Conservation (phyloP, 2,329 filamentous ascomycete species). For the Pyricularia grisea region DNA sequence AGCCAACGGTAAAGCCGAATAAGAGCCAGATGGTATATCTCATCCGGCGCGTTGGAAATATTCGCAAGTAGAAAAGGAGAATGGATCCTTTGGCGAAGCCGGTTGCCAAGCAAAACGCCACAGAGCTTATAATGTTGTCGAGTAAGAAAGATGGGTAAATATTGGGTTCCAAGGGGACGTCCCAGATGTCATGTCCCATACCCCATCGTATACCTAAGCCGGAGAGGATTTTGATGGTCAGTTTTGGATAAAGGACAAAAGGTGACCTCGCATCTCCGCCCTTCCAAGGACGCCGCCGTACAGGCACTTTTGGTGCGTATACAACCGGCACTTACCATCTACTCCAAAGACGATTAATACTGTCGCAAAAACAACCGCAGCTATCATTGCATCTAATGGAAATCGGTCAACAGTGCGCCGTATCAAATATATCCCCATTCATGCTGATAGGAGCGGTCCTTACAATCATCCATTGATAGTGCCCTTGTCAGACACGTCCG, state of each 20-base stretch:
- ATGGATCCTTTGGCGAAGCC: conserved; percentile 24
- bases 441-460: too few relatives aligned
- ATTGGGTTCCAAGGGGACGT: conserved; percentile 19
- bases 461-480: background rate
- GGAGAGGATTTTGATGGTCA: background rate
- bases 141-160: background rate
- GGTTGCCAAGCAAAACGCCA: conserved; percentile 17
- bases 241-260: background rate
- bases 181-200: conserved; percentile 34
- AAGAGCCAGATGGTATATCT: conserved; percentile 30
- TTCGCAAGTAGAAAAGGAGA: conserved; percentile 24
- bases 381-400: too few relatives aligned
- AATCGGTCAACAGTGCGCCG: too few relatives aligned
- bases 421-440: too few relatives aligned
- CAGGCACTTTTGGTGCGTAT: too few relatives aligned
- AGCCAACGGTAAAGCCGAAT: background rate
- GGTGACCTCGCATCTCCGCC: too few relatives aligned
- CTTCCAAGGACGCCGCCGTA: too few relatives aligned
- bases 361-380: too few relatives aligned
- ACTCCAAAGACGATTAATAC: background rate
- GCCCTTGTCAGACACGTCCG: background rate
- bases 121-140: conserved; percentile 18
- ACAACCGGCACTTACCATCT: background rate
- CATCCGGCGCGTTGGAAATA: conserved; percentile 35
- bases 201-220: conserved; percentile 14